Evolutionary conservation across 805 yeast genomes (phyloP).

Genomic region (Yamadazyma paraphyllophila): DNA sequence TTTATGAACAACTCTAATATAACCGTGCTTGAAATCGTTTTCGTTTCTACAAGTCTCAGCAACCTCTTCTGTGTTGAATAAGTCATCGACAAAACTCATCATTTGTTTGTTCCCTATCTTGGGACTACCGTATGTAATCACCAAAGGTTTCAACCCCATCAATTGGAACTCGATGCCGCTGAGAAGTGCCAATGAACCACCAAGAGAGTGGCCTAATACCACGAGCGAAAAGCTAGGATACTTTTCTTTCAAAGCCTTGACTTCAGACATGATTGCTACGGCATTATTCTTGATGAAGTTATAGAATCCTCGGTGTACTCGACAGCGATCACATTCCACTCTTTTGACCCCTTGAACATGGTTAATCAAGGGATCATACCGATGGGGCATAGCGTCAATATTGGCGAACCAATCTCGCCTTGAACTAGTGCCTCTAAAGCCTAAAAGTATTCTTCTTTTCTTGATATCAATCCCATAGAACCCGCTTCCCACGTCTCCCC

Average conservation of each 20-base stretch:
- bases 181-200: conserved; percentile 66
- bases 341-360: conserved; percentile 10
- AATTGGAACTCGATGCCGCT: conserved; percentile 60
- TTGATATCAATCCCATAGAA: conserved; percentile 49
- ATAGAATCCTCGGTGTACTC: conserved; percentile 65
- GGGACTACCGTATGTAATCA: conserved; percentile 64
- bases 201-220: conserved; percentile 73
- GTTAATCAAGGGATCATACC: conserved; percentile 45
- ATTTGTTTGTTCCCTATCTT: conserved; percentile 56
- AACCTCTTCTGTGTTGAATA: conserved; percentile 41
- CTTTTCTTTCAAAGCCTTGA: conserved; percentile 30
- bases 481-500: conserved; percentile 54
- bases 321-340: conserved; percentile 47
- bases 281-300: conserved; percentile 44
- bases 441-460: conserved; percentile 43
- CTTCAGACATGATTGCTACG: conserved; percentile 31
- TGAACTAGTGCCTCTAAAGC: conserved; percentile 64
- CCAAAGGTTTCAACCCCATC: conserved; percentile 52
- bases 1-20: conserved; percentile 55
- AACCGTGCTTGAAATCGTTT: conserved; percentile 35
- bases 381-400: conserved; percentile 45
- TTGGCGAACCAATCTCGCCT: conserved; percentile 63
- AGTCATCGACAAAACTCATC: conserved; percentile 49
- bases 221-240: conserved; percentile 50
- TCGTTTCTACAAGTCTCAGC: conserved; percentile 18